Evolutionary conservation across 2,329 filamentous ascomycete species (phyloP), one percentile per base, ranked within the genome.

Genomic region (Nigrospora osmanthi): DNA sequence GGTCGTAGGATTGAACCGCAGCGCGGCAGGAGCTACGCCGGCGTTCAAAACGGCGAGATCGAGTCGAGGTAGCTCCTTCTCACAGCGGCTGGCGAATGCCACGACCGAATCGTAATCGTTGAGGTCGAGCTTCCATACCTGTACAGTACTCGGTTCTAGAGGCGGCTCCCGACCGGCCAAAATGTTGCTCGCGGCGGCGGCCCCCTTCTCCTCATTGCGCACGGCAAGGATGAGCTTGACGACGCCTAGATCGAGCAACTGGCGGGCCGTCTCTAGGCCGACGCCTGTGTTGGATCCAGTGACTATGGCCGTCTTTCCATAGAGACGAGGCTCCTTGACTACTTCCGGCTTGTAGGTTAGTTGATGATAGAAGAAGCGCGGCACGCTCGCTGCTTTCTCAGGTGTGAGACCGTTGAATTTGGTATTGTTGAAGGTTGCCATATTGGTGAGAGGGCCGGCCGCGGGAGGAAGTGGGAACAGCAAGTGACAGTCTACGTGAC

Each of bases 101-200:
- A 55, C 51, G 36, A 72, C 54, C 1, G 66, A 70, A 1, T 60
- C 56, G 48, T 69, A 71, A 1, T 55, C 60, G 2, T 42, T 39
- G 42, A 70, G 58, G 47, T 73, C 68, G 1, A 73, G 52, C 15
- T 54, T 23, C 68, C 68, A 73, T 7, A 73, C 66, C 23, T 68
- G 57, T 28, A 68, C 55, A 2, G 34, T 52, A 5, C 31, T 33
- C 3, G 12, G 32, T 12, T 9, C 17, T 19, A 35, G 17, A 32
- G 34, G 31, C 11, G 32, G 32, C 33, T 35, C 32, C 16, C 40
- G 40, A n/a, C 28, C 17, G 2, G 13, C 13, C 6, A n/a, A 17
- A 12, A 40, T 28, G 3, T 40, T 31, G 9, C 9, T 31, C 14
- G 45, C 45, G 6, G 45, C 46, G 30, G 14, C 30, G 9, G 12